phyloP scores from a whole-genome alignment of 73 alveolate genomes.

The Blepharisma japonicum region DNA sequence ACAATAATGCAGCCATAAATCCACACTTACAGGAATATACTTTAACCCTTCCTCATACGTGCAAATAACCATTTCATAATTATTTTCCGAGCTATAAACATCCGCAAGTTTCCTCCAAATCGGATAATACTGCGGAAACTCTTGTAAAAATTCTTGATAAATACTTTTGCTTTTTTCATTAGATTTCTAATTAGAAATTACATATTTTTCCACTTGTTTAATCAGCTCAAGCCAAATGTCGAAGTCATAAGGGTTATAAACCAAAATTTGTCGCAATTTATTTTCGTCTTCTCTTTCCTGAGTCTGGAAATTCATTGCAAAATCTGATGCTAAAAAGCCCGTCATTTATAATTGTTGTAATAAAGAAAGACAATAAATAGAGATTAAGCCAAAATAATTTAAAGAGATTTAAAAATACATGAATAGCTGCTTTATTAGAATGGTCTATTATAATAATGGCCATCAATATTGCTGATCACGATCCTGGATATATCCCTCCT shows the following conservation, averaged over 20 bases:
- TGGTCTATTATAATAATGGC: too few relatives aligned
- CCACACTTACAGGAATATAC: slow-evolving; percentile 11
- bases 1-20: slow-evolving; percentile 32
- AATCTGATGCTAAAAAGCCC: not conserved
- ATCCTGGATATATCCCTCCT: too few relatives aligned
- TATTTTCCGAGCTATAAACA: slow-evolving; percentile 13
- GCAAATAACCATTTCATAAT: slow-evolving; percentile 5
- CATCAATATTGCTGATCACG: too few relatives aligned
- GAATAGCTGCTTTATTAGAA: too few relatives aligned
- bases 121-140: slow-evolving; percentile 27
- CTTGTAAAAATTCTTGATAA: slow-evolving; percentile 31
- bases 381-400: too few relatives aligned
- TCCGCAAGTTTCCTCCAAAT: slow-evolving; percentile 31
- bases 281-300: slow-evolving; percentile 28
- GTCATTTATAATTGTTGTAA: not conserved
- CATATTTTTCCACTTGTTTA: slow-evolving; percentile 28
- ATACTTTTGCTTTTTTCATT: slow-evolving; percentile 1
- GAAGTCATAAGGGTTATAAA: slow-evolving; percentile 7
- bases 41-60: slow-evolving; percentile 15
- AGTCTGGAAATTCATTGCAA: slow-evolving; percentile 5
- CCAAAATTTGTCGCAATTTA: not conserved
- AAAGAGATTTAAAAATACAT: too few relatives aligned
- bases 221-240: slow-evolving; percentile 31
- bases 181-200: slow-evolving; percentile 21
- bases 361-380: not conserved